Percentiles rank a stretch among this genome's conserved stretches.
These are phyloP conservation scores for Suhomyces choctaworum DNA, from an alignment of 1,139 yeast genomes.

Conservation along the genomic window DNA sequence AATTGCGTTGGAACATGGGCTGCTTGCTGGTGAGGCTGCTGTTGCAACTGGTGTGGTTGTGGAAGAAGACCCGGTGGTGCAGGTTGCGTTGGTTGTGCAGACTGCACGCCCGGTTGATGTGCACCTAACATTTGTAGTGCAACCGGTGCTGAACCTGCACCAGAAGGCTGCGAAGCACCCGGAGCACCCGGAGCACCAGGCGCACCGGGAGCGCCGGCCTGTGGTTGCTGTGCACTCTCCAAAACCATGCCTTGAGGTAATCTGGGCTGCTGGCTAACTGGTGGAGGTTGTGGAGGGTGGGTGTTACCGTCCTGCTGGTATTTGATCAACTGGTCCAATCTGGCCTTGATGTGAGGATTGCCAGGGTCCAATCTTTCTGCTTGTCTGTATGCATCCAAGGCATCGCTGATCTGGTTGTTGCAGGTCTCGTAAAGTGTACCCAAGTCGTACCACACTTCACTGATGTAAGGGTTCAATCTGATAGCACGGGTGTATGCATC, in stretches of 20 bases:
- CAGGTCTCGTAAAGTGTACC: slow-evolving; percentile 97
- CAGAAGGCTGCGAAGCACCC: slow-evolving; percentile 14
- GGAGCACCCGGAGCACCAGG: slow-evolving; percentile 11
- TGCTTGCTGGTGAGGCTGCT: slow-evolving; percentile 21
- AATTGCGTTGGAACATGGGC: not conserved
- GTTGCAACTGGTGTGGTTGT: slow-evolving; percentile 31
- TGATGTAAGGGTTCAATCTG: slow-evolving; percentile 88
- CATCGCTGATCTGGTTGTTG: slow-evolving; percentile 92
- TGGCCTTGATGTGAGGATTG: slow-evolving; percentile 89
- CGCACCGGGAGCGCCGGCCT: slow-evolving; percentile 13
- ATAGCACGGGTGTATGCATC: slow-evolving; percentile 98
- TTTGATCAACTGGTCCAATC: slow-evolving; percentile 80
- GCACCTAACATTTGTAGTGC: slow-evolving; percentile 10
- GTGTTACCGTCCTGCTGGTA: slow-evolving; percentile 75
- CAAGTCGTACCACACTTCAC: slow-evolving; percentile 97
- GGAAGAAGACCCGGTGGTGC: slow-evolving; percentile 29
- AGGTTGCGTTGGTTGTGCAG: not conserved
- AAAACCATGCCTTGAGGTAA: slow-evolving; percentile 62
- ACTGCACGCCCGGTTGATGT: slow-evolving; percentile 4
- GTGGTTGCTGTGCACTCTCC: slow-evolving; percentile 44
- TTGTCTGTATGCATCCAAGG: slow-evolving; percentile 93
- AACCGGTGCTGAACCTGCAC: slow-evolving; percentile 9
- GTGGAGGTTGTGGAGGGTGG: slow-evolving; percentile 67
- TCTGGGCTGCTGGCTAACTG: slow-evolving; percentile 59
- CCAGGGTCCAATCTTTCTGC: slow-evolving; percentile 95